Evolutionary conservation across 2,329 filamentous ascomycete species (phyloP).

Genomic region (Fusarium xylarioides): DNA sequence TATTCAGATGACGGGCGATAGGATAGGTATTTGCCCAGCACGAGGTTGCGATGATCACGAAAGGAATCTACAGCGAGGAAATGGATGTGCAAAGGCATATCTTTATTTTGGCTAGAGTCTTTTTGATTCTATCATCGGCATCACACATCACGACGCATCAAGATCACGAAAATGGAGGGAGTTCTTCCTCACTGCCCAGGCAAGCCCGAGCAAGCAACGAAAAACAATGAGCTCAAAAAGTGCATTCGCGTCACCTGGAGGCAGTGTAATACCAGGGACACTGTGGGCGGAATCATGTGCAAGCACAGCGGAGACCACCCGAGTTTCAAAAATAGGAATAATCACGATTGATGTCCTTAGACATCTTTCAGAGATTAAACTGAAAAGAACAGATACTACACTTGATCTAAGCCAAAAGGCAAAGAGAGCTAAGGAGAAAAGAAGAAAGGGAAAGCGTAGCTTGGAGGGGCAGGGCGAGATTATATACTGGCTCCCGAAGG

Average conservation of each 20-base stretch:
- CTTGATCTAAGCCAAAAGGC: slow-evolving; percentile 85
- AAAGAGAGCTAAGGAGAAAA: slow-evolving; percentile 56
- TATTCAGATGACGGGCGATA: background rate
- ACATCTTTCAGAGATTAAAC: slow-evolving; percentile 93
- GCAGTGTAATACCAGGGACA: slow-evolving; percentile 52
- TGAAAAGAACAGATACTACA: slow-evolving; percentile 98
- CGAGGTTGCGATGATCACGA: background rate
- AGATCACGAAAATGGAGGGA: slow-evolving; percentile 40
- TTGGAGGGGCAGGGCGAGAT: slow-evolving; percentile 5
- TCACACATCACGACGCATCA: rapidly evolving
- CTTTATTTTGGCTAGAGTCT: background rate
- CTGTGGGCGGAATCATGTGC: slow-evolving; percentile 52
- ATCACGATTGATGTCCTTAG: slow-evolving; percentile 78
- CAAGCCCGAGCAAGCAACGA: slow-evolving; percentile 53
- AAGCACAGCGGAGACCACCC: slow-evolving; percentile 53
- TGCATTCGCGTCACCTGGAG: slow-evolving; percentile 50
- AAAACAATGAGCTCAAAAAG: slow-evolving; percentile 44
- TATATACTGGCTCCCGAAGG: slow-evolving; percentile 32
- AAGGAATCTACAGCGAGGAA: background rate
- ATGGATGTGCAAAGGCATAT: background rate
- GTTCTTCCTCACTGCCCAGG: slow-evolving; percentile 56
- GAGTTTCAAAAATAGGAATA: slow-evolving; percentile 72
- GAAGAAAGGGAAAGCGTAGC: slow-evolving; percentile 38
- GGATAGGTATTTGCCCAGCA: slow-evolving; percentile 4
- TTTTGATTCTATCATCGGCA: rapidly evolving